phyloP scores from a whole-genome alignment of 202 grass and related monocot species.

The Schoenoplectus tabernaemontani region DNA sequence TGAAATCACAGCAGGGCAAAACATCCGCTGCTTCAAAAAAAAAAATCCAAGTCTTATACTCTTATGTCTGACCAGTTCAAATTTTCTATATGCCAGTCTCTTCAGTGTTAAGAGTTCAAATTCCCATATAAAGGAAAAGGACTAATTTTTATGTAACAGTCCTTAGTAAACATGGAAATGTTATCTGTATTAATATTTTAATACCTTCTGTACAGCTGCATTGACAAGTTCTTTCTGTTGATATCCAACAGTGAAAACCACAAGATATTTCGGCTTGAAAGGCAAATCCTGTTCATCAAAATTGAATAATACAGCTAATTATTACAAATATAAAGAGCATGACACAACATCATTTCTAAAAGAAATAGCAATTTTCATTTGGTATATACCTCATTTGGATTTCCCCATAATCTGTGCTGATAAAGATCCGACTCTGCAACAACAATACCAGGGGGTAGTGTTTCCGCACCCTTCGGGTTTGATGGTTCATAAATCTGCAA shows the following conservation, averaged over 20 bases:
- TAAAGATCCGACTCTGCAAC: slow-evolving; percentile 50
- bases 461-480: slow-evolving; percentile 29
- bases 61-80: not conserved
- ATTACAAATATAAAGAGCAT: not conserved
- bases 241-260: slow-evolving; percentile 84
- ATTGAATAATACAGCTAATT: not conserved
- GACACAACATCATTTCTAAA: not conserved
- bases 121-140: not conserved
- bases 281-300: slow-evolving; percentile 65
- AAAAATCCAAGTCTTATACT: not conserved
- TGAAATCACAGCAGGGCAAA: no score
- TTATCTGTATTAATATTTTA: not conserved
- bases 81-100: not conserved
- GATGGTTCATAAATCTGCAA: not conserved
- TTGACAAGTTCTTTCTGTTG: slow-evolving; percentile 88
- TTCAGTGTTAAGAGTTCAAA: not conserved
- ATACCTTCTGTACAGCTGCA: slow-evolving; percentile 76
- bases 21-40: no score
- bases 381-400: slow-evolving; percentile 28
- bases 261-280: slow-evolving; percentile 81
- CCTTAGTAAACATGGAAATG: not conserved
- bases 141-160: not conserved
- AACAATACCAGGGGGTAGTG: slow-evolving; percentile 39
- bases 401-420: slow-evolving; percentile 42
- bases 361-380: not conserved